Conservation (phyloP, 345 rosid genomes). For the Citropsis articulata region DNA sequence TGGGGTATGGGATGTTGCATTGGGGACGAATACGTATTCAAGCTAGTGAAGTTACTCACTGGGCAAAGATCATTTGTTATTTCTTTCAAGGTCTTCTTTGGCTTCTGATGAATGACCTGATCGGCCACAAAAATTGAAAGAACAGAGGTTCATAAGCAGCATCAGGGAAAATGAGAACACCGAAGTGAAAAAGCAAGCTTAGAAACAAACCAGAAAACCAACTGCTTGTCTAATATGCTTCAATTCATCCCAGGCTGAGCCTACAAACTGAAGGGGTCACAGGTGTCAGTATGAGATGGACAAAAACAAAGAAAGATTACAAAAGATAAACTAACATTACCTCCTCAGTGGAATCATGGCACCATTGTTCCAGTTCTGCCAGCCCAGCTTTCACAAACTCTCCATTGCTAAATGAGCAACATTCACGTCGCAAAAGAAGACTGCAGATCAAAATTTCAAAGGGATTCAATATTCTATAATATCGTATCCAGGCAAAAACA, state of each 20-base stretch:
- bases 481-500: conserved; percentile 6
- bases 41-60: conserved; percentile 33
- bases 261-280: conserved; percentile 58
- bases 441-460: conserved; percentile 37
- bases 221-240: conserved; percentile 98
- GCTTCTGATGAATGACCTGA: conserved; percentile 96
- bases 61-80: conserved; percentile 94
- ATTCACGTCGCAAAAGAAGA: conserved; percentile 92
- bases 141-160: neutral
- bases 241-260: conserved; percentile 89
- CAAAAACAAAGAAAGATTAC: conserved; percentile 7
- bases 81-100: conserved; percentile 84
- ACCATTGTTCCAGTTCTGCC: conserved; percentile 91
- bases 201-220: conserved; percentile 77
- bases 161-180: neutral
- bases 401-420: conserved; percentile 98
- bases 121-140: conserved; percentile 7
- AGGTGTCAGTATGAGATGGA: conserved; percentile 13
- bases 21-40: neutral
- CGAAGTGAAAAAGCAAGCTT: neutral
- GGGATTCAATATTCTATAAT: neutral
- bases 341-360: conserved; percentile 79
- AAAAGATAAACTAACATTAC: conserved; percentile 25
- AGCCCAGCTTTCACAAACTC: conserved; percentile 92
- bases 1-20: neutral